Evolutionary conservation across 176 grass and related monocot species (phyloP), one percentile per base, ranked within the genome.

Genomic region (Raddia distichophylla): DNA sequence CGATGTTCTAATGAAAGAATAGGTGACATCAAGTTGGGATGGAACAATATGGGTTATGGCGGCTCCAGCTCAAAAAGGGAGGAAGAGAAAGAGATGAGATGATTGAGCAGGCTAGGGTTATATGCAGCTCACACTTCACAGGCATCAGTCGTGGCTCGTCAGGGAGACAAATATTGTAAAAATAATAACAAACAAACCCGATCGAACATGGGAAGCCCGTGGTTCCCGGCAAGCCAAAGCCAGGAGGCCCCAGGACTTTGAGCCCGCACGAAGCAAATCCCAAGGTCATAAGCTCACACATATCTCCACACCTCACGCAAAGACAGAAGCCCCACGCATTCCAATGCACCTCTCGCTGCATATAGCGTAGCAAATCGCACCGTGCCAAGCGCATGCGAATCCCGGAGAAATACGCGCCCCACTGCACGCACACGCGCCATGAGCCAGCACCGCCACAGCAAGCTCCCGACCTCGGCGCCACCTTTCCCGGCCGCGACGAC

Each of bases 241-340:
- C 55, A 45, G 27, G 61, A 35, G 27, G 61, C 3, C 3, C 11
- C 8, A 14, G 14, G 43, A 67, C 53, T 57, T 60, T 60, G 45
- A 71, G 20, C 8, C 33, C 4, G 0, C 16, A 18, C 3, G 45
- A 34, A 43, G 64, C 78, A 80, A 56, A 56, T 44, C 8, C 32
- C 56, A 61, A 61, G 56, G 74, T 76, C 55, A 19, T 61, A 59
- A 47, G 56, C 56, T 60, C 55, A 19, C 47, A 59, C 37, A 40
- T 40, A 3, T 40, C 40, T 47, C 37, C 40, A 22, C 7, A 47
- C 10, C 15, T 20, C n/a, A 76, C 74, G 74, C 74, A 76, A 61
- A 76, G 56, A 35, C 18, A 43, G 7, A 9, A 2, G 51, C 27
- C 70, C 17, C 16, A 55, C 7, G 53, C 2, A 47, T 54, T 74